Evolutionary conservation across 2,329 filamentous ascomycete genomes (phyloP).

Genomic region (Fusarium sororula): DNA sequence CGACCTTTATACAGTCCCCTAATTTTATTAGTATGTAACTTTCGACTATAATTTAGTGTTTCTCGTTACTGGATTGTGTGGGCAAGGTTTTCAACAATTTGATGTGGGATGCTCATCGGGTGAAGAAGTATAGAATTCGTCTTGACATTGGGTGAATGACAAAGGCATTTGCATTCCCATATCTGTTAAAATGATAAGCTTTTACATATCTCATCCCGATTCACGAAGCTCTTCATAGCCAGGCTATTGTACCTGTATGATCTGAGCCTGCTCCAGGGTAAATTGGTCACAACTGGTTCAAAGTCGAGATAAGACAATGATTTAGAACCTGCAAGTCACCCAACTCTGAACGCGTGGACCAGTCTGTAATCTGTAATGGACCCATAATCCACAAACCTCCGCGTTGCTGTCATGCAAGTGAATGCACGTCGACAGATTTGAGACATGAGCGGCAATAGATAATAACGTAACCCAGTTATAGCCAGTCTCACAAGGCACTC

Average conservation of each 20-base stretch:
- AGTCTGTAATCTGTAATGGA: conserved; percentile 14
- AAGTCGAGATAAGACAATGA: not conserved
- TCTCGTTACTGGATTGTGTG: not conserved
- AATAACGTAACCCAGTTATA: conserved; percentile 15
- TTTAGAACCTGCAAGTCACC: not conserved
- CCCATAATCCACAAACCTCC: conserved; percentile 10
- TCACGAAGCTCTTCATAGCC: not conserved
- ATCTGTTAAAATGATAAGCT: not conserved
- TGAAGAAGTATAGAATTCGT: not conserved
- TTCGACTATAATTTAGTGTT: not conserved
- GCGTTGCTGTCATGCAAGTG: not conserved
- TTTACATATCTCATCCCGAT: not conserved
- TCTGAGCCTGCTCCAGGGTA: not conserved
- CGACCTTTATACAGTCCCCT: not conserved
- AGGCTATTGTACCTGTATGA: not conserved
- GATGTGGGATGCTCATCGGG: not conserved
- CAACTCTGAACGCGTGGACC: not conserved
- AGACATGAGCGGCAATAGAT: not conserved
- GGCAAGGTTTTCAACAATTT: not conserved
- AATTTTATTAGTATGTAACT: not conserved
- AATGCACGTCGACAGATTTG: conserved; percentile 14
- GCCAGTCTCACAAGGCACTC: conserved; percentile 6
- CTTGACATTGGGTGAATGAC: no score
- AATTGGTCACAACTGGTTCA: no score
- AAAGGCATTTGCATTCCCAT: not conserved